Percentiles rank a stretch among this genome's conserved stretches.
These are phyloP conservation scores for Geoglossum cookeanum DNA, from an alignment of 2,329 filamentous ascomycete species.

Conservation along the genomic window DNA sequence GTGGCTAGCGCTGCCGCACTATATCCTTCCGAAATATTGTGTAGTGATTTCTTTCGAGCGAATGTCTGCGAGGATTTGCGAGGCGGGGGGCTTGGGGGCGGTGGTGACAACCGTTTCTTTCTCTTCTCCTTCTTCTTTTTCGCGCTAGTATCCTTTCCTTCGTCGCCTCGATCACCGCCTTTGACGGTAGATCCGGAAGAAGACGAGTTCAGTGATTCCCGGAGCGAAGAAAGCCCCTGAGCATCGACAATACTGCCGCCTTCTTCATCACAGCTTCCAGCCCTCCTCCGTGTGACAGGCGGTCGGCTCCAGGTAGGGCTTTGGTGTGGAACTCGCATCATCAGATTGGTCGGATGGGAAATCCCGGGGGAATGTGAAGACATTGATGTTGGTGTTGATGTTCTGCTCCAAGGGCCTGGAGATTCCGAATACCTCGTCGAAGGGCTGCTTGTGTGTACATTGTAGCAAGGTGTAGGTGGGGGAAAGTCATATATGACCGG, in stretches of 20 bases:
- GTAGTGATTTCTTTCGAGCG: not conserved
- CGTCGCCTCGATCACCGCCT: not conserved
- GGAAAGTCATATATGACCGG: constrained; percentile 11
- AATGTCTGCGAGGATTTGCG: constrained; percentile 4
- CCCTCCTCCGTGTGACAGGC: constrained; percentile 9
- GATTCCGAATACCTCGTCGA: constrained; percentile 28
- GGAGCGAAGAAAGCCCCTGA: constrained; percentile 3
- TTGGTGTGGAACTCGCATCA: constrained; percentile 7
- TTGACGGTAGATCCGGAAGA: constrained; percentile 4
- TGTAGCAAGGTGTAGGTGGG: constrained; percentile 19
- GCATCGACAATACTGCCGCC: constrained; percentile 3
- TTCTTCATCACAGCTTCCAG: constrained; percentile 4
- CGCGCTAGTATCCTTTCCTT: not conserved
- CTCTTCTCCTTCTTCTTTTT: not conserved
- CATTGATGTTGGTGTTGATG: constrained; percentile 29
- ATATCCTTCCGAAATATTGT: not conserved
- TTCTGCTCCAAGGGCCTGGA: constrained; percentile 24
- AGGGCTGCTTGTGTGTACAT: constrained; percentile 21
- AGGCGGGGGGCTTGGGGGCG: constrained; percentile 4
- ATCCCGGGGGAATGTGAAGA: constrained; percentile 30
- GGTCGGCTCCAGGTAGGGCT: constrained; percentile 12
- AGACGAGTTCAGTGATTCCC: constrained; percentile 4
- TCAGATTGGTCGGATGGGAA: constrained; percentile 21
- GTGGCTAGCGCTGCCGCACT: constrained; percentile 9
- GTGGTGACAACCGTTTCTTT: constrained; percentile 1